Evolutionary conservation across 1,284 basidiomycete species (phyloP).

Genomic region (Rhodotorula sp.): DNA sequence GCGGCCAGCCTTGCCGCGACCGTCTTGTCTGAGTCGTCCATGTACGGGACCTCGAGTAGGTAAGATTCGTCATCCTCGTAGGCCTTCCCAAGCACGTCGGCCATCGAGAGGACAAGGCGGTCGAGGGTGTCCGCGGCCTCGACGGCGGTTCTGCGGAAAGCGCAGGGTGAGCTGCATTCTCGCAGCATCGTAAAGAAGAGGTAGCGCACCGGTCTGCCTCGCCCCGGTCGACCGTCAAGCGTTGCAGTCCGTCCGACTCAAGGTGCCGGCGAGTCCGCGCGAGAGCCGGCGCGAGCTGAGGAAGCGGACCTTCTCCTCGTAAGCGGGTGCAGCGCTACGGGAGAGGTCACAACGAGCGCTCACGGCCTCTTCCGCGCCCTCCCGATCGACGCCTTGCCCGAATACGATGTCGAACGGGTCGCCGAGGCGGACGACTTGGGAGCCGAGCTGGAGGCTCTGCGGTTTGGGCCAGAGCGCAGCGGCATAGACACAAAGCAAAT

Average conservation of each 20-base stretch:
- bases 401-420: not conserved
- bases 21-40: conserved; percentile 52
- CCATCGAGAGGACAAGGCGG: conserved; percentile 15
- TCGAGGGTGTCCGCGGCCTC: conserved; percentile 43
- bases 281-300: not conserved
- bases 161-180: not conserved
- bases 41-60: conserved; percentile 59
- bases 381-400: accelerated
- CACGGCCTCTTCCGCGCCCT: not conserved
- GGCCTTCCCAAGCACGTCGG: conserved; percentile 61
- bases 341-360: too few species aligned
- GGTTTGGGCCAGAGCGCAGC: not conserved
- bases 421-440: not conserved
- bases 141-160: not conserved
- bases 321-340: too few species aligned
- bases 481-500: not conserved
- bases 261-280: conserved; percentile 43
- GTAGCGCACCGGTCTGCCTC: conserved; percentile 48
- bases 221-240: conserved; percentile 60
- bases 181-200: accelerated
- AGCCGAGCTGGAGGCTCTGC: not conserved
- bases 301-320: too few species aligned
- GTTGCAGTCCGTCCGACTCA: conserved; percentile 56
- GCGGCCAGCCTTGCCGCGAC: conserved; percentile 54
- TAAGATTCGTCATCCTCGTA: conserved; percentile 68